phyloP scores from a whole-genome alignment of 805 yeast species.

The Candida oleophila region DNA sequence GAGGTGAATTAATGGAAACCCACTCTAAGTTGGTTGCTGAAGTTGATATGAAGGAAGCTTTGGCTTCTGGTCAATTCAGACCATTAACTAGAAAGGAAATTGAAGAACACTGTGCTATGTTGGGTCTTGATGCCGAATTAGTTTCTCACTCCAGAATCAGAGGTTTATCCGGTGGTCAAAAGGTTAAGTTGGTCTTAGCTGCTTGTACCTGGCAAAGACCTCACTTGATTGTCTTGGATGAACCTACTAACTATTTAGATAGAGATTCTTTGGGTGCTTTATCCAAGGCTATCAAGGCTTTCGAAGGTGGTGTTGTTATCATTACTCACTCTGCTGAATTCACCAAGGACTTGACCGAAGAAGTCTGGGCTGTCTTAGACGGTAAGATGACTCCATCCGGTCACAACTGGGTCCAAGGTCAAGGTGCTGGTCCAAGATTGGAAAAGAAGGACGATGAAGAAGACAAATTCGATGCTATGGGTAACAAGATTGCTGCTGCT shows the following conservation, averaged over 20 bases:
- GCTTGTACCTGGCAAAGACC: constrained; percentile 99
- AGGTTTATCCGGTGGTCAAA: constrained; percentile 99
- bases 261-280: constrained; percentile 99
- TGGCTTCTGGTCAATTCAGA: constrained; percentile 99
- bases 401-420: constrained; percentile 99
- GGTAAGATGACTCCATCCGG: constrained; percentile 99
- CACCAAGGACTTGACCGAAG: constrained; percentile 99
- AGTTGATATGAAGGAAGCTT: constrained; percentile 99
- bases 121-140: constrained; percentile 98
- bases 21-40: constrained; percentile 99
- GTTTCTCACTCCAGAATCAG: constrained; percentile 99
- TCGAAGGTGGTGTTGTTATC: constrained; percentile 99
- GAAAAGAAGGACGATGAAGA: constrained; percentile 96
- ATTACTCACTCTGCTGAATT: constrained; percentile 99
- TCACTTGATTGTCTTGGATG: constrained; percentile 98
- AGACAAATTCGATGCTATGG: constrained; percentile 99
- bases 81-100: constrained; percentile 99
- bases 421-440: constrained; percentile 99
- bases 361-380: constrained; percentile 99
- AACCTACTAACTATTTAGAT: constrained; percentile 99
- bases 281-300: constrained; percentile 96
- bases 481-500: constrained; percentile 96
- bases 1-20: constrained; percentile 84
- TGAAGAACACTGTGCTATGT: constrained; percentile 97
- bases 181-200: constrained; percentile 98